A percentile compares a stretch with the other conserved stretches of the same genome.
Evolutionary conservation across 106 monocot species (phyloP).

Genomic region (Acorus gramineus): DNA sequence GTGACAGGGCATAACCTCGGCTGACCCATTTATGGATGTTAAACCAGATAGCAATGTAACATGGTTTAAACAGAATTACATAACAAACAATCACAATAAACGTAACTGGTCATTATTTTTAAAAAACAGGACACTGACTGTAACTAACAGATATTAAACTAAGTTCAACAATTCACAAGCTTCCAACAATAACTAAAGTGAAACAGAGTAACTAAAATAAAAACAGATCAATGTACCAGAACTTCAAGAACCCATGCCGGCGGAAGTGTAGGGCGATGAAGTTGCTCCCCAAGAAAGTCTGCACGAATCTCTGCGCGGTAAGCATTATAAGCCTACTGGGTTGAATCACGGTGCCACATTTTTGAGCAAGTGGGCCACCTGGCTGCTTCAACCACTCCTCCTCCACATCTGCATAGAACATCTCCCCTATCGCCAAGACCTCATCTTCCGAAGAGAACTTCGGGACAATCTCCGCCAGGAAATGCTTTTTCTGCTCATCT

Average conservation of each 20-base stretch:
- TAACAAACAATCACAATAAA: too few species aligned
- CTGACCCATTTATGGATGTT: too few species aligned
- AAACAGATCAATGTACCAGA: constrained; percentile 49
- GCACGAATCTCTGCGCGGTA: constrained; percentile 87
- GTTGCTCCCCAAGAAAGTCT: constrained; percentile 93
- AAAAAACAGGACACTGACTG: too few species aligned
- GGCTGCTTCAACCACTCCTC: constrained; percentile 91
- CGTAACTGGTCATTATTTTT: too few species aligned
- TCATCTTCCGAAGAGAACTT: constrained; percentile 75
- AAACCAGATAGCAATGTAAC: too few species aligned
- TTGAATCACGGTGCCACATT: constrained; percentile 65
- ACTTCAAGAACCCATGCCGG: constrained; percentile 90
- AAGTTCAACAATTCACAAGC: too few species aligned
- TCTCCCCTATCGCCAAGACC: constrained; percentile 84
- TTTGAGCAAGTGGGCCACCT: constrained; percentile 84
- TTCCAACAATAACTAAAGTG: not conserved
- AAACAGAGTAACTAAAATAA: not conserved
- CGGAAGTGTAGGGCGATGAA: constrained; percentile 91
- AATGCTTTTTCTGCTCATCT: constrained; percentile 56
- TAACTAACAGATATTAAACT: too few species aligned
- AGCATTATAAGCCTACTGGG: constrained; percentile 62
- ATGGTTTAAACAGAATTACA: too few species aligned
- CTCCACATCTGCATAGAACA: constrained; percentile 96
- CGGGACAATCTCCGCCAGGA: constrained; percentile 43
- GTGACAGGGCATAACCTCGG: too few species aligned